Base-by-base conservation (phyloP, 2,329 filamentous ascomycete genomes). In the Scedosporium dehoogii region DNA sequence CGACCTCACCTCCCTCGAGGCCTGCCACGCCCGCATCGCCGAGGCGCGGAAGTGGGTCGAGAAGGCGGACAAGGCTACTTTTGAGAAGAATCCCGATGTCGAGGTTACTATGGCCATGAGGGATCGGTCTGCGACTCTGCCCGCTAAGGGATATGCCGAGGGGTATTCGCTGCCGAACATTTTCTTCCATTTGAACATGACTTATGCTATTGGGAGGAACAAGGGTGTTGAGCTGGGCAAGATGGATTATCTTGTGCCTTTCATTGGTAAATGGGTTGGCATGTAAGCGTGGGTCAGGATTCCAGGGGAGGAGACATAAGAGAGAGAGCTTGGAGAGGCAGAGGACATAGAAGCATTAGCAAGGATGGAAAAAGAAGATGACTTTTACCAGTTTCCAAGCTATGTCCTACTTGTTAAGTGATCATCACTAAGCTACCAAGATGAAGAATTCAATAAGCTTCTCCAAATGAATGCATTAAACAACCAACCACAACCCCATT, bases 191-290 rank as follows among this genome's bases (percentile, higher is more conserved):
- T 66, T 83, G 14, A 78, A 72, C 3, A 85, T 78, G 12, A 77
- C 82, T 9, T 89, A 89, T 73, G 76, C 72, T 23, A 83, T 89
- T 62, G 68, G 89, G 69, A 76, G 86, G 64, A 80, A 78, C 68
- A 79, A 84, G 72, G 86, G 86, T 1, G 82, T 87, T 27, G 73
- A 76, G 0, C n/a, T 90, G 18, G 85, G 84, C 41, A 89, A 89
- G 78, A 48, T 65, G 60, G 82, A 87, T 68, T 89, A 75, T 69
- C 66, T 85, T 48, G 46, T 12, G 4, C 16, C 68, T 16, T 78
- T 76, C 63, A 21, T 77, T 9, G 66, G 60, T 41, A 65, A 68
- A 65, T 69, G 70, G 63, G n/a, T 71, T 42, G 41, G 21, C 57
- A 38, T 59, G 57, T 38, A 38, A 12, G 33, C 33, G 1, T 38